Evolutionary conservation across 352 stramenopile genomes (phyloP), one percentile per base, ranked within the genome.

Genomic region (Globisporangium camurandrum): DNA sequence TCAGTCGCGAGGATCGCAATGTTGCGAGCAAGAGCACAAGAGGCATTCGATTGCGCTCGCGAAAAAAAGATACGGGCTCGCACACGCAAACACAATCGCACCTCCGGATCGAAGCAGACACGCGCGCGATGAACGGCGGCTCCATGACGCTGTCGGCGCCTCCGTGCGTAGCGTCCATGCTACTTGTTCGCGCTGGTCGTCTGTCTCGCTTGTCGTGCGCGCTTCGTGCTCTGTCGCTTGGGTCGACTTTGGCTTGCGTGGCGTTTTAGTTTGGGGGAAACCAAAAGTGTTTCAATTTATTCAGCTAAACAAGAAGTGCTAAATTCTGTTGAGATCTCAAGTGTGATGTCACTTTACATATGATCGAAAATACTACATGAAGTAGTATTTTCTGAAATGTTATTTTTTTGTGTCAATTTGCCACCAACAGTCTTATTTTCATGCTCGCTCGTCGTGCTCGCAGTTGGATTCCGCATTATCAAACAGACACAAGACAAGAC

Each of bases 71-170:
- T 8, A 38, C 23, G 26, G 26, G 40, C 6, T 50, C 14, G 50
- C 30, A 26, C 11, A 33, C 23, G 1, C 34, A n/a, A 38, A 38
- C 12, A 17, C 10, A 9, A 0, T 54, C 62, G n/a, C 58, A 93
- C 82, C 82, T 74, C 58, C 81, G 83, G 36, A 93, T 82, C 22
- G 82, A 93, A 33, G 71, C 66, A n/a, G 62, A 76, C 37, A 93
- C 71, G 49, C 79, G 71, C 52, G 77, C 79, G 40, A 91, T 64
- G 61, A 91, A 91, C 43, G 79, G 75, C 49, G 82, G 82, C 54
- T 93, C 82, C 36, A 72, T 86, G 54, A 86, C 66, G 26, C 55
- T 76, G 30, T 67, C 62, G n/a, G 76, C 79, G 58, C 85, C 73
- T 56, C 74, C 71, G 22, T 81, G 39, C 57, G 73, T 75, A 38